Conservation (phyloP, 768 basidiomycete species). For the Boletus rex-veris region DNA sequence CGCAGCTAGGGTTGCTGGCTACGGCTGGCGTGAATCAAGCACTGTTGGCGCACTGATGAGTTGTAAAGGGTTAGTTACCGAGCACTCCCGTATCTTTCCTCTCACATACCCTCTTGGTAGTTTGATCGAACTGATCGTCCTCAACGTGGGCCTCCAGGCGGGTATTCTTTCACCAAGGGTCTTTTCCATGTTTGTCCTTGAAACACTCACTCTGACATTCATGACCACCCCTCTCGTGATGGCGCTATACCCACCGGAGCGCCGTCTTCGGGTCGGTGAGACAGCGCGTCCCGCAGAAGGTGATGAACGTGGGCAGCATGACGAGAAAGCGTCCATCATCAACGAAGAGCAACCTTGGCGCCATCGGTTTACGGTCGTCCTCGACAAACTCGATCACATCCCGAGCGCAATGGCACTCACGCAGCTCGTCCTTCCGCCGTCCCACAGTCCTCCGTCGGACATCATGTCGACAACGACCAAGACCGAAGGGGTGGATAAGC, state of each 20-base stretch:
- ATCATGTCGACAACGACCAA: constrained; percentile 11
- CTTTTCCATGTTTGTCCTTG: constrained; percentile 94
- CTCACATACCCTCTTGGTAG: constrained; percentile 34
- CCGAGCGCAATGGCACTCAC: constrained; percentile 88
- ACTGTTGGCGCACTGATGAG: constrained; percentile 93
- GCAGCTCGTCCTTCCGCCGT: constrained; percentile 69
- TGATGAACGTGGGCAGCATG: constrained; percentile 29
- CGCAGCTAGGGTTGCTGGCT: constrained; percentile 65
- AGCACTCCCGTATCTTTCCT: not conserved
- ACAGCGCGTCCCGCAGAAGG: constrained; percentile 18
- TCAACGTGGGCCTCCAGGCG: constrained; percentile 87
- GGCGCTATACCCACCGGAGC: constrained; percentile 61
- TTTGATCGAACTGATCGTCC: constrained; percentile 89
- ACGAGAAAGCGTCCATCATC: constrained; percentile 4
- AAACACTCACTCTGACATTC: constrained; percentile 78
- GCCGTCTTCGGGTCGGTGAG: constrained; percentile 44
- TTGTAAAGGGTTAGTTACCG: constrained; percentile 72
- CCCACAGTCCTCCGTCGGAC: constrained; percentile 8
- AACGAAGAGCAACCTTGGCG: constrained; percentile 37
- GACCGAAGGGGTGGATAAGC: not conserved
- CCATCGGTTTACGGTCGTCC: constrained; percentile 73
- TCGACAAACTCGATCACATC: constrained; percentile 88
- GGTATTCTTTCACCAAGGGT: constrained; percentile 72
- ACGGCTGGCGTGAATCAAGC: constrained; percentile 73
- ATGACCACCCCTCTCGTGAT: constrained; percentile 79